These are phyloP conservation scores for Cyberlindnera japonica DNA, from an alignment of 805 yeast genomes.

Conservation along the genomic window DNA sequence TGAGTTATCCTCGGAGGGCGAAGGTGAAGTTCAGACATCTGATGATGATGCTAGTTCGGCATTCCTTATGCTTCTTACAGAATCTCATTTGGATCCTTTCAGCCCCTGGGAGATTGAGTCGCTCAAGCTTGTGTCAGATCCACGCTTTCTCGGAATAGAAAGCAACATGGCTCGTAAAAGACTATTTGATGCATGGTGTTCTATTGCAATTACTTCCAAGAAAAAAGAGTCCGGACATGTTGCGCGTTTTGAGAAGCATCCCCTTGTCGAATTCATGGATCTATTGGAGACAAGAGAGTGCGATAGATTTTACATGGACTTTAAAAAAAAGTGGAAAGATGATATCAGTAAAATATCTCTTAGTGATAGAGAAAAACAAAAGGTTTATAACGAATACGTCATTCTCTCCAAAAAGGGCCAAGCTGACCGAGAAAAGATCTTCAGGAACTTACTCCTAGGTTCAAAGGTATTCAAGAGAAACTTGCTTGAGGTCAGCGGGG, in stretches of 20 bases:
- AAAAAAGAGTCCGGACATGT: constrained; percentile 2
- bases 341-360: constrained; percentile 27
- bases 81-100: constrained; percentile 37
- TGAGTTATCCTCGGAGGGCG: constrained; percentile 23
- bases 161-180: constrained; percentile 34
- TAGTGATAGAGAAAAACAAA: constrained; percentile 36
- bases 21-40: constrained; percentile 8
- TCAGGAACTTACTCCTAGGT: constrained; percentile 13
- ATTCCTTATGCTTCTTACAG: constrained; percentile 36
- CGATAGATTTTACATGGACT: constrained; percentile 35
- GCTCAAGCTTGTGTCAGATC: constrained; percentile 38
- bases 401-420: constrained; percentile 17
- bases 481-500: neutral
- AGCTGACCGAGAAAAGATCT: constrained; percentile 17
- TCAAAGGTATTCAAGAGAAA: constrained; percentile 23
- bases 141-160: constrained; percentile 35
- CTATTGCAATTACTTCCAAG: constrained; percentile 5
- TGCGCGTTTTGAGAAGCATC: constrained; percentile 1
- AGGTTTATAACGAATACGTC: constrained; percentile 34
- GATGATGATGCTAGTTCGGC: constrained; percentile 4
- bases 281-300: constrained; percentile 28
- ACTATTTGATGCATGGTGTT: constrained; percentile 46
- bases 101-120: constrained; percentile 47
- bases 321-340: constrained; percentile 34
- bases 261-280: constrained; percentile 26